phyloP scores from a whole-genome alignment of 331 rosid genomes.

The Spiraea crenata region DNA sequence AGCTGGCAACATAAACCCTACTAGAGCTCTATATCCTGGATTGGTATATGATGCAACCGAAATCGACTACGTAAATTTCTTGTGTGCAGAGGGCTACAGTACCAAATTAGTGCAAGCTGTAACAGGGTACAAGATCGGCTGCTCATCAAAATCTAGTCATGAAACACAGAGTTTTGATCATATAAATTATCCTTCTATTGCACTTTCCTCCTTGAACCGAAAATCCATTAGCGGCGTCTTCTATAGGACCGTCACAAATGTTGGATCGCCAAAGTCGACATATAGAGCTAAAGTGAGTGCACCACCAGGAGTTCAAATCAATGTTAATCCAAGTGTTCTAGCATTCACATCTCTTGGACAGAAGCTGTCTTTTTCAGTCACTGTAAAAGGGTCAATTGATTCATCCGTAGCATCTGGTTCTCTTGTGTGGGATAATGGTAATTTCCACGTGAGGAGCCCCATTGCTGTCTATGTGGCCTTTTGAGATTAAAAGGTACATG shows the following conservation, averaged over 20 bases:
- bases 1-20: constrained; percentile 30
- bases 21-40: constrained; percentile 18
- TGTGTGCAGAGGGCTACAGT: constrained; percentile 32
- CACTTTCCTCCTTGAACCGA: not conserved
- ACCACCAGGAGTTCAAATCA: not conserved
- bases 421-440: constrained; percentile 21
- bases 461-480: not conserved
- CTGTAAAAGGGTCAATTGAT: not conserved
- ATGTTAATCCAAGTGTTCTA: constrained; percentile 5
- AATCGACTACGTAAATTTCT: constrained; percentile 8
- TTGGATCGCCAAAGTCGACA: constrained; percentile 19
- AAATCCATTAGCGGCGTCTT: not conserved
- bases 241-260: constrained; percentile 20
- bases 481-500: not conserved
- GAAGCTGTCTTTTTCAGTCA: constrained; percentile 13
- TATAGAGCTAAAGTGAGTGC: constrained; percentile 8
- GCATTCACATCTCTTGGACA: constrained; percentile 10
- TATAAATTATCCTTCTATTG: constrained; percentile 22
- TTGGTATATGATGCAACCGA: constrained; percentile 24
- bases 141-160: not conserved
- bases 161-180: not conserved
- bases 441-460: constrained; percentile 25
- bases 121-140: constrained; percentile 7
- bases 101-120: not conserved
- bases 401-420: not conserved